Conservation (phyloP, 345 rosid species). For the Salix brachista region DNA sequence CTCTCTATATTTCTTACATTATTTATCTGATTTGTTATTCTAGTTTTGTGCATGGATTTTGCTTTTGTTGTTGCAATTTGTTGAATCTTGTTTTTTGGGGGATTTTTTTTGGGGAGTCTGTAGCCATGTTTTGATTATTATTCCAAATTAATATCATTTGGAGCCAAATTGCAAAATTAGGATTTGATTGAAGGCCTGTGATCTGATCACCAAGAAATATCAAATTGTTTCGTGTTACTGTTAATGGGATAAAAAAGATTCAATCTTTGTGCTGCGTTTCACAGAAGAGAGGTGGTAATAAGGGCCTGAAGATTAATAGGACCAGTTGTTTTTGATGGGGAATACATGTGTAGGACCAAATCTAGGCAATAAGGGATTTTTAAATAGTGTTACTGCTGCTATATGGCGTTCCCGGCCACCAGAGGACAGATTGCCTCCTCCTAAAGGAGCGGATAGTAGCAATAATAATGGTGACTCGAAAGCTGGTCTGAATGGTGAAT, state of each 20-base stretch:
- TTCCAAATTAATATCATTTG: constrained; percentile 8
- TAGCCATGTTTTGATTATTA: not conserved
- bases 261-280: constrained; percentile 10
- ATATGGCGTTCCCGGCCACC: constrained; percentile 65
- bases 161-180: not conserved
- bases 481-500: constrained; percentile 1
- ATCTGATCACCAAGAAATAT: not conserved
- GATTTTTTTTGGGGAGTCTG: not conserved
- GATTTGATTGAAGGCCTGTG: not conserved
- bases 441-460: constrained; percentile 23
- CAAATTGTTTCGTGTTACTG: not conserved
- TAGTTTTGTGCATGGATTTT: not conserved
- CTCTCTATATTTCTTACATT: not conserved
- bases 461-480: constrained; percentile 25
- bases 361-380: constrained; percentile 57
- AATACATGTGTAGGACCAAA: constrained; percentile 88
- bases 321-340: constrained; percentile 53
- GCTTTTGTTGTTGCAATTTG: not conserved
- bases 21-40: not conserved
- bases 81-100: not conserved
- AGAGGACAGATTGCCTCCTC: constrained; percentile 44
- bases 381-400: constrained; percentile 74
- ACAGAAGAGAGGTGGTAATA: constrained; percentile 14
- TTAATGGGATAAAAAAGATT: constrained; percentile 21
- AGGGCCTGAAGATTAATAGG: constrained; percentile 25